These are phyloP conservation scores for Sisymbrium irio DNA, from an alignment of 345 rosid genomes.

Conservation along the genomic window DNA sequence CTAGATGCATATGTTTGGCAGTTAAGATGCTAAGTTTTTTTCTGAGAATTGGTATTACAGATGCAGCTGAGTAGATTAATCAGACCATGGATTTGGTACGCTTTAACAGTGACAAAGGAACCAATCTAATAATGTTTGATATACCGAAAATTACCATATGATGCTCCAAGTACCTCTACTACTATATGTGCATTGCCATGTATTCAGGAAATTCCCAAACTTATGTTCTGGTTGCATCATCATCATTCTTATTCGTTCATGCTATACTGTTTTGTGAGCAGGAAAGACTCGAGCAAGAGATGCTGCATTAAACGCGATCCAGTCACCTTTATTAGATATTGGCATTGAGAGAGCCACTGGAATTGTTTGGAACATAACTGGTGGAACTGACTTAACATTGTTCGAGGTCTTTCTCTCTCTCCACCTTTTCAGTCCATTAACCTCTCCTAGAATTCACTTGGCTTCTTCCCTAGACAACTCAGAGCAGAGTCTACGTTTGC, in stretches of 20 bases:
- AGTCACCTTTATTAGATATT: slow-evolving; percentile 86
- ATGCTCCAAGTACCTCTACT: background rate
- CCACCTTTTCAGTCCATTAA: background rate
- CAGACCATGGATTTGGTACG: background rate
- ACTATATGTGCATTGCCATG: background rate
- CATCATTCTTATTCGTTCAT: background rate
- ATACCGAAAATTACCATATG: background rate
- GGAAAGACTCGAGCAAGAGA: slow-evolving; percentile 98
- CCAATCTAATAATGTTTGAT: background rate
- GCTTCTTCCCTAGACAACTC: background rate
- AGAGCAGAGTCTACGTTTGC: background rate
- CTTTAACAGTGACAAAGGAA: background rate
- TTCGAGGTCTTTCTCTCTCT: slow-evolving; percentile 56
- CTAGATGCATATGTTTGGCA: background rate
- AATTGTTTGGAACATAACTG: slow-evolving; percentile 96
- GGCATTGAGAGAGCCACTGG: slow-evolving; percentile 98
- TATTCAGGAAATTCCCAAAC: background rate
- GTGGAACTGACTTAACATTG: slow-evolving; percentile 85
- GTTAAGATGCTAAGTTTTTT: background rate
- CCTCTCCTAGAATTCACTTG: background rate
- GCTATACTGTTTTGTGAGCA: slow-evolving; percentile 24
- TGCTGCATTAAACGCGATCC: slow-evolving; percentile 95
- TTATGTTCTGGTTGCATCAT: background rate
- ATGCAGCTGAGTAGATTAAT: background rate
- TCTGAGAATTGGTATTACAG: background rate